These are phyloP conservation scores for Fusarium burgessii DNA, from an alignment of 2,329 filamentous ascomycete species.

Conservation along the genomic window DNA sequence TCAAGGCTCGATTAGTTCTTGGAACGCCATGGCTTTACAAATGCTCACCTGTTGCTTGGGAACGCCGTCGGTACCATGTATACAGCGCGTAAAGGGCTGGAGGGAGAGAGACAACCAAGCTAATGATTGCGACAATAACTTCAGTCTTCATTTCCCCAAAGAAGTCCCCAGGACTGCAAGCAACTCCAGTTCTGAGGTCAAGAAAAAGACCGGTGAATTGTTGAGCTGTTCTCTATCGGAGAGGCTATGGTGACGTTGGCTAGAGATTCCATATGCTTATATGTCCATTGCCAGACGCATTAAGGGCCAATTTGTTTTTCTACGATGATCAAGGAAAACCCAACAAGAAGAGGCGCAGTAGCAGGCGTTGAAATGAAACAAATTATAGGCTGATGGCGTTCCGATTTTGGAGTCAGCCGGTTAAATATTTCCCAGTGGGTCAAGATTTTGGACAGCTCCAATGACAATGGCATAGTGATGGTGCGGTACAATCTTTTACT, in stretches of 20 bases:
- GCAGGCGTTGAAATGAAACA: too few relatives aligned
- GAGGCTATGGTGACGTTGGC: neutral
- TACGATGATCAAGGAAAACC: too few relatives aligned
- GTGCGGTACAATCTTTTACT: too few relatives aligned
- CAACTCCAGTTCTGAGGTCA: too few relatives aligned
- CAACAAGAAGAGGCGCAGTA: neutral
- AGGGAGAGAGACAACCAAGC: neutral
- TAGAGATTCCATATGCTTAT: too few relatives aligned
- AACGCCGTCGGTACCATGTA: accelerated
- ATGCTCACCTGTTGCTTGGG: accelerated
- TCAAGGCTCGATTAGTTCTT: accelerated
- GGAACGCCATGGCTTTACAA: accelerated
- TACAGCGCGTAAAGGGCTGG: neutral
- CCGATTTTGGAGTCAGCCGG: neutral
- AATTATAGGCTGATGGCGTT: accelerated
- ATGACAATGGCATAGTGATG: neutral
- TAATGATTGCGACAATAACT: neutral
- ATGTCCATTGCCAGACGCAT: neutral
- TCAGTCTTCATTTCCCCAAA: neutral
- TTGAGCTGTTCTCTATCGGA: too few relatives aligned
- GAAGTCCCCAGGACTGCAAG: too few relatives aligned
- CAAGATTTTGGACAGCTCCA: neutral
- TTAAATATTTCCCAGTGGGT: accelerated
- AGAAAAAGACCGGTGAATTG: too few relatives aligned
- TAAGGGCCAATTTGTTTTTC: too few relatives aligned